Evolutionary conservation across 1,284 basidiomycete genomes (phyloP).

Genomic region (Paramarasmius palmivorus): DNA sequence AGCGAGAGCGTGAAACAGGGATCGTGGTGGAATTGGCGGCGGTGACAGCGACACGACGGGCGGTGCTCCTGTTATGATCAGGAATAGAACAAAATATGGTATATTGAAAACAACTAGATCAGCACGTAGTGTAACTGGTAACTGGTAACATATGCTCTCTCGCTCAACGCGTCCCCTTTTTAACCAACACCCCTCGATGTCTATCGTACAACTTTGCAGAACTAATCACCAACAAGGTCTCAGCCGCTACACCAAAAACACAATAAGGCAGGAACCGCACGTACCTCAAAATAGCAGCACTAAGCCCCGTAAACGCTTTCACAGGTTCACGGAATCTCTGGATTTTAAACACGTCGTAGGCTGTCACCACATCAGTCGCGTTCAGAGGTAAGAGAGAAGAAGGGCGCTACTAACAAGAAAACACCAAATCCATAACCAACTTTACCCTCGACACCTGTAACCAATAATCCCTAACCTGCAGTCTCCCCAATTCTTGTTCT

Average conservation of each 20-base stretch:
- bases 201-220: slow-evolving; percentile 70
- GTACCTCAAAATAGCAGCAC: slow-evolving; percentile 72
- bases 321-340: slow-evolving; percentile 59
- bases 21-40: slow-evolving; percentile 24
- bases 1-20: too few relatives aligned
- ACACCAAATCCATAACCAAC: slow-evolving; percentile 77
- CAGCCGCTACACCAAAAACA: slow-evolving; percentile 5
- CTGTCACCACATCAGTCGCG: slow-evolving; percentile 19
- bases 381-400: background rate
- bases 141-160: background rate
- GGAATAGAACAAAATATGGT: too few relatives aligned
- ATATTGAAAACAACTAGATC: too few relatives aligned
- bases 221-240: slow-evolving; percentile 34
- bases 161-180: slow-evolving; percentile 28
- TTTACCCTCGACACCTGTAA: slow-evolving; percentile 67
- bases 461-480: slow-evolving; percentile 75
- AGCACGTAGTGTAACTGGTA: background rate
- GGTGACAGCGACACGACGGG: too few relatives aligned
- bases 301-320: slow-evolving; percentile 66
- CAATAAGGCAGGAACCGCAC: slow-evolving; percentile 14
- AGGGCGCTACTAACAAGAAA: slow-evolving; percentile 66
- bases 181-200: slow-evolving; percentile 60
- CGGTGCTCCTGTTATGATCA: too few relatives aligned
- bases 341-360: slow-evolving; percentile 50
- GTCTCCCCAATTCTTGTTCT: slow-evolving; percentile 66